Evolutionary conservation across 2,329 filamentous ascomycete species (phyloP), one percentile per base, ranked within the genome.

Genomic region (Neocucurbitaria cava): DNA sequence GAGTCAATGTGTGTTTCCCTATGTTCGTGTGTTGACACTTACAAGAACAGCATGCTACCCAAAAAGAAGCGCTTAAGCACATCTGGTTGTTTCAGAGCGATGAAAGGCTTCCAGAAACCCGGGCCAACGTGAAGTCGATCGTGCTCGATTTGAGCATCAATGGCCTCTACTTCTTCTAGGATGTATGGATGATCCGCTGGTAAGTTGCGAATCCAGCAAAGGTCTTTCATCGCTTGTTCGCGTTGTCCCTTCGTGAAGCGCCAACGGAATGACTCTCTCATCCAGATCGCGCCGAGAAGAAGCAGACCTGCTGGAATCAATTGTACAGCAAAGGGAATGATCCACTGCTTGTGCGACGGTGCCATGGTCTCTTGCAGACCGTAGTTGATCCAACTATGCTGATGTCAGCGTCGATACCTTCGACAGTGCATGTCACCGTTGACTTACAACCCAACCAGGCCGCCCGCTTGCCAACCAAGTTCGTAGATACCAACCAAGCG

Each of bases 61-160:
- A 93, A 81, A 72, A 91, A 84, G 76, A 94, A 87, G 38, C 90
- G 85, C 81, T 86, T 91, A 62, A 85, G 84, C 13, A 90, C 83
- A 67, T 82, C 82, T 55, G 76, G 79, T 59, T 71, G 59, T 49
- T 67, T 63, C 26, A 70, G 60, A 35, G 64, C 68, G 26, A 48
- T 58, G 47, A 67, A 73, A 15, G 69, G 72, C 46, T 88, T 87
- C 86, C 87, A 91, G 80, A 93, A 92, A 2, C 89, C 89, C 18
- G 84, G 76, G 9, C 89, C 89, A 44, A 92, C 84, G 23, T 84
- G 83, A 2, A 78, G 70, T 41, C 82, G 79, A 71, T 88, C 89
- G 11, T 85, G 77, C 56, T 91, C 88, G 15, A 91, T 77, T 7
- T 90, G 88, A 13, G 83, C 80, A 51, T 92, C 89, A 59, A 93